A percentile compares a stretch with the other conserved stretches of the same genome.
phyloP scores from a whole-genome alignment of 257 asterid genomes.

The Fraxinus quadrangulata region DNA sequence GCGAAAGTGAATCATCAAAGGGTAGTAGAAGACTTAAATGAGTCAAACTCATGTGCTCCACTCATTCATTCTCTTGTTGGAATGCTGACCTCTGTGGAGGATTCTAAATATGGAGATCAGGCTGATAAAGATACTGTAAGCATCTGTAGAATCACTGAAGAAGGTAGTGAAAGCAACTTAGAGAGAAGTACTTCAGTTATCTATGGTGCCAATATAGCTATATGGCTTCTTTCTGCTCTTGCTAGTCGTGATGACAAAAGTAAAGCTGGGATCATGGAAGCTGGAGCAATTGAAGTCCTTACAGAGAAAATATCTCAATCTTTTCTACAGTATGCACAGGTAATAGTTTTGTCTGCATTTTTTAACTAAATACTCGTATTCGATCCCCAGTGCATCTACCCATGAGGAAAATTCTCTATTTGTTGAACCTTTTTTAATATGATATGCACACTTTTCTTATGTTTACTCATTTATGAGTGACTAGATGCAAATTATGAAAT shows the following conservation, averaged over 20 bases:
- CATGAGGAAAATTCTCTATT: conserved; percentile 7
- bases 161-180: conserved; percentile 37
- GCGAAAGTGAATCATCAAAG: conserved; percentile 81
- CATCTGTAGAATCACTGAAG: conserved; percentile 61
- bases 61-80: conserved; percentile 81
- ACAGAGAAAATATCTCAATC: conserved; percentile 78
- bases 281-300: conserved; percentile 89
- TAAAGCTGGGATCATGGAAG: conserved; percentile 81
- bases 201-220: conserved; percentile 69
- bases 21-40: conserved; percentile 71
- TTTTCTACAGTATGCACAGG: conserved; percentile 69
- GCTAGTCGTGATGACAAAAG: conserved; percentile 73
- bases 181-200: conserved; percentile 73
- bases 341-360: conserved; percentile 29
- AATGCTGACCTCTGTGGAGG: conserved; percentile 58
- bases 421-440: conserved; percentile 17
- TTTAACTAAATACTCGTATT: not conserved
- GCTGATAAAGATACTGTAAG: conserved; percentile 56
- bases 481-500: conserved; percentile 7
- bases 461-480: conserved; percentile 17
- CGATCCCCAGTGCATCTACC: conserved; percentile 9
- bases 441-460: not conserved
- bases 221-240: conserved; percentile 89
- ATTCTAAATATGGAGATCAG: conserved; percentile 54
- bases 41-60: conserved; percentile 56